Base-by-base conservation (phyloP, 2,329 filamentous ascomycete genomes). In the Aspergillus fijiensis region DNA sequence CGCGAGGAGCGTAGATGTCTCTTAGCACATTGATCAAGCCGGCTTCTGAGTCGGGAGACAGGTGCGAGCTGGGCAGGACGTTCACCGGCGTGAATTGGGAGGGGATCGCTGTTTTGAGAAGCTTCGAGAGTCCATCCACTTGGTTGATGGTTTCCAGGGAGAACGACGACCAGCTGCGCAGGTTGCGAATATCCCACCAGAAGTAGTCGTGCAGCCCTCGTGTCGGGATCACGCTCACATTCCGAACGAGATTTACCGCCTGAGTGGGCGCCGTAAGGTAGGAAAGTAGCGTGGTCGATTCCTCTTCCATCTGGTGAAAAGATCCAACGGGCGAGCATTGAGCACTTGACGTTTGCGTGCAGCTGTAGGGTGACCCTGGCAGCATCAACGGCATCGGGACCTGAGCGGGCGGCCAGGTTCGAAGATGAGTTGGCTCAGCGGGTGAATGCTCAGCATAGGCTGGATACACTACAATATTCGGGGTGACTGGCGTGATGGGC, bases 181-280 rank as follows among this genome's bases (percentile, higher is more conserved):
- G 82, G 73, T 96, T 94, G 67, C 94, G 90, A 60, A 96, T 85
- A 71, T 98, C 94, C 90, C 92, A 97, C 94, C 94, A 98, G 76
- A 94, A 96, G 79, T 96, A 88, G 74, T 89, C 91, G 69, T 89
- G 76, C 83, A 85, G 70, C 83, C 87, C 74, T 87, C 90, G 64
- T 82, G 85, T 70, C 82, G 81, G 65, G 78, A 87, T 73, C 72
- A 89, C 88, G 61, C 89, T 90, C 66, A 94, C 85, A 66, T 89
- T 90, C 70, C 89, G 89, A 42, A 96, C 91, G 35, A 96, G 82
- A 47, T 89, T 89, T 19, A 93, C 89, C 23, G 91, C 88, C 21
- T 93, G 92, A 72, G 96, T 96, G 61, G 90, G 79, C 0, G 84
- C 81, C 2, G 89, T 92, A 51, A 98, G 85, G 77, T 95, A 96